Evolutionary conservation across 371 early-diverging fungal genomes (phyloP).

Genomic region (Rhizopus stolonifer): DNA sequence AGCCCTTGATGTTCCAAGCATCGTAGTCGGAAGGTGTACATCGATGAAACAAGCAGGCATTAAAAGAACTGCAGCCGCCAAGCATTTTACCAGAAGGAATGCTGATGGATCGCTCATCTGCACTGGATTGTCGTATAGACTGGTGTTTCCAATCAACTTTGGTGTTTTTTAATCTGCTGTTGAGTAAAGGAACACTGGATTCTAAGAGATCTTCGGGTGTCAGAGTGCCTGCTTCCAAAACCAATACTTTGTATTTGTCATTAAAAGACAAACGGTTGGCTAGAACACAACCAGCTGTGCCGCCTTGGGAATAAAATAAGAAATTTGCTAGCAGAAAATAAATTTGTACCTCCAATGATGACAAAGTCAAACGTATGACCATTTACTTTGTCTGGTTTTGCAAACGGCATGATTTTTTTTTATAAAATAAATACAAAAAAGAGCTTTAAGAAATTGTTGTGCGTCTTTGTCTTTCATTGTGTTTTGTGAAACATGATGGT

Average conservation of each 20-base stretch:
- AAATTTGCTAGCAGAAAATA: not conserved
- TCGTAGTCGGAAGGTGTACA: conserved; percentile 34
- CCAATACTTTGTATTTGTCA: conserved; percentile 11
- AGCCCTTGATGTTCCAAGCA: conserved; percentile 20
- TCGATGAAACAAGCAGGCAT: conserved; percentile 39
- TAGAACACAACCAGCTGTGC: conserved; percentile 33
- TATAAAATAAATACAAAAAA: not conserved
- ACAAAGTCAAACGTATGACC: conserved; percentile 14
- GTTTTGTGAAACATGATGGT: too few species aligned
- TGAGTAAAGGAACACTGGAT: conserved; percentile 16
- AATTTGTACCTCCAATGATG: conserved; percentile 18
- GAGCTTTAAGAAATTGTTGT: not conserved
- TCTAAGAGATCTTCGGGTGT: conserved; percentile 15
- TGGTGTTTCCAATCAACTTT: conserved; percentile 20
- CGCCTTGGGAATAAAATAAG: conserved; percentile 11
- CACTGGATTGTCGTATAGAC: conserved; percentile 12
- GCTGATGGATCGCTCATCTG: conserved; percentile 14
- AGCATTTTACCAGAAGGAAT: conserved; percentile 39
- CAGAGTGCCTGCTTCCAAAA: conserved; percentile 23
- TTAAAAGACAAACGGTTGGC: conserved; percentile 23
- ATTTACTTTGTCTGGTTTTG: conserved; percentile 8
- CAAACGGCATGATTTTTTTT: conserved; percentile 8
- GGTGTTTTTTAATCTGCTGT: conserved; percentile 19
- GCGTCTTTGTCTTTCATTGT: too few species aligned
- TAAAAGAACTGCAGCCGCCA: conserved; percentile 38